Evolutionary conservation across 352 stramenopile genomes (phyloP).

Genomic region (Globisporangium lucens): DNA sequence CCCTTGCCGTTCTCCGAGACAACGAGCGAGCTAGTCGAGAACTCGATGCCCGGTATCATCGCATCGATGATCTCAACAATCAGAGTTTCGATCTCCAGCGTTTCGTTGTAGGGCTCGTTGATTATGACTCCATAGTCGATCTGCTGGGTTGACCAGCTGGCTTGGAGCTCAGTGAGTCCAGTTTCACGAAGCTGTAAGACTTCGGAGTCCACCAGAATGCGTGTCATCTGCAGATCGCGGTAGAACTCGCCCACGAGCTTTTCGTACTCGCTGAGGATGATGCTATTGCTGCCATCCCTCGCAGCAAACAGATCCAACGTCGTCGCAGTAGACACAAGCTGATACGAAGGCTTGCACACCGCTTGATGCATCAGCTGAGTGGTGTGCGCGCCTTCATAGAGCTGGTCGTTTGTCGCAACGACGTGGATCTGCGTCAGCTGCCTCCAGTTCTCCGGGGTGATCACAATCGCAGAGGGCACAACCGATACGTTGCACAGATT

Average conservation of each 20-base stretch:
- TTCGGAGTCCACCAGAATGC: constrained; percentile 6
- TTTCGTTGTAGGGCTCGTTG: constrained; percentile 28
- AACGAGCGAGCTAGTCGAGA: constrained; percentile 58
- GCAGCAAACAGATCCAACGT: constrained; percentile 15
- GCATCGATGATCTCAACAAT: constrained; percentile 37
- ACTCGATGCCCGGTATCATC: constrained; percentile 58
- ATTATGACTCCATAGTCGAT: constrained; percentile 20
- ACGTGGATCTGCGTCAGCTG: constrained; percentile 36
- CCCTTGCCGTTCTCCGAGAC: constrained; percentile 64
- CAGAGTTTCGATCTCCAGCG: constrained; percentile 20
- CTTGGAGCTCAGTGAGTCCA: constrained; percentile 26
- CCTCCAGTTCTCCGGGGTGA: constrained; percentile 46
- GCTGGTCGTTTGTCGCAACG: constrained; percentile 49
- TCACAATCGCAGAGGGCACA: constrained; percentile 34
- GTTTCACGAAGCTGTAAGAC: constrained; percentile 15
- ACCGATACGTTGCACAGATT: constrained; percentile 62
- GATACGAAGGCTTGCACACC: constrained; percentile 27
- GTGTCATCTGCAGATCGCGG: constrained; percentile 22
- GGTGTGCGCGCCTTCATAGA: constrained; percentile 52
- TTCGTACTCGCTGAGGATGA: constrained; percentile 16
- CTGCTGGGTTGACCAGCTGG: constrained; percentile 38
- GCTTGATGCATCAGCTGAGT: constrained; percentile 29
- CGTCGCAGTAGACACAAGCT: constrained; percentile 26
- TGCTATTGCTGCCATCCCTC: background rate
- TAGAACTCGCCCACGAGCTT: constrained; percentile 28